Base-by-base conservation (phyloP, 1,139 yeast genomes). In the Blastobotrys raffinosifermentans region DNA sequence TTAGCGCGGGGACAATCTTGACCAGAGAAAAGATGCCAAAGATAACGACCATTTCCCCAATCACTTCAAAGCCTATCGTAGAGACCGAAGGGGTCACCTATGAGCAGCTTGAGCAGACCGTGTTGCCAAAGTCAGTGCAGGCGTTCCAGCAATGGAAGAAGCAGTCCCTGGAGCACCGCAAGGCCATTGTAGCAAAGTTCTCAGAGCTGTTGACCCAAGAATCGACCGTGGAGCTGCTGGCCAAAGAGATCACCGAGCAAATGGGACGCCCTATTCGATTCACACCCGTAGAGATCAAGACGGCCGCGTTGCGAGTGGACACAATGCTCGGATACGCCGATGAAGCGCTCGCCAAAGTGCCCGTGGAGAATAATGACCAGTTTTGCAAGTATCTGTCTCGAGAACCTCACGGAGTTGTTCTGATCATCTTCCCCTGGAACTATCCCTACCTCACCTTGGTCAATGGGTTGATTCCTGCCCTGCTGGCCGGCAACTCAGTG, bases 351-450 rank as follows among this genome's bases (percentile, higher is more conserved):
- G 55, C 53, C 10, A 48, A 51, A 6, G 54, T 47, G n/a, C 50
- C 47, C 2, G 65, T 58, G 13, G n/a, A n/a, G n/a, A n/a, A n/a
- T n/a, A 54, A 53, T 19, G 55, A 57, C 20, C 46, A 50, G 18
- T 57, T 61, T 50, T 54, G 51, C 15, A 57, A 59, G 40, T 83
- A 76, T 64, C 69, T 79, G 18, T 61, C 71, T 37, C 70, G 50
- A 31, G 86, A 79, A 56, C 86, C 87, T 40, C 66, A 75, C 46
- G 94, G 94, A 51, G 89, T 81, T 32, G 78, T 84, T 58, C 86
- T 87, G 36, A 84, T 81, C 60, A 80, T 85, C 48, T 81, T 83
- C 54, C 94, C 94, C 39, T 84, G 94, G 93, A 83, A 83, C 63
- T 83, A 82, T 70, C 94, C 94, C 37, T 67, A 82, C 53, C 69